Evolutionary conservation across 768 basidiomycete genomes (phyloP).

Genomic region (Podaxis carcinomalis): DNA sequence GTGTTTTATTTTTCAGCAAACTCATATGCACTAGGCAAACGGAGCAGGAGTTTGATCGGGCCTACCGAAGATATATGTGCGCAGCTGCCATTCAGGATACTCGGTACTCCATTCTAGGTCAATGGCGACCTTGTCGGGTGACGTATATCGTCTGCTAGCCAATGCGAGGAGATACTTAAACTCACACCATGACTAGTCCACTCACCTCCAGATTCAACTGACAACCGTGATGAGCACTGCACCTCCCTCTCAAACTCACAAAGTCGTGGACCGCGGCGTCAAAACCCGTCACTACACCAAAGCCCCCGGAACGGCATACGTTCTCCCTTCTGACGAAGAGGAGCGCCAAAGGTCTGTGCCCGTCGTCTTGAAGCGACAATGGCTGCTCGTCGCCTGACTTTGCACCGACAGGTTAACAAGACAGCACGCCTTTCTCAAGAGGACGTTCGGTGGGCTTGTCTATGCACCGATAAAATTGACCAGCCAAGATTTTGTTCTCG

Average conservation of each 20-base stretch:
- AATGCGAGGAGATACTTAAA: neutral
- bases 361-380: neutral
- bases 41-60: too few relatives aligned
- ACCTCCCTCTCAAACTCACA: neutral
- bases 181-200: too few relatives aligned
- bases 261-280: neutral
- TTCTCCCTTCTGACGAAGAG: constrained; percentile 13
- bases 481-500: neutral
- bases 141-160: too few relatives aligned
- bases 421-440: neutral
- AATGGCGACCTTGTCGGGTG: too few relatives aligned
- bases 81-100: too few relatives aligned
- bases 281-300: neutral
- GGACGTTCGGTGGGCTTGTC: neutral
- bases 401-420: neutral
- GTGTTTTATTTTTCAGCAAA: too few relatives aligned
- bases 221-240: neutral
- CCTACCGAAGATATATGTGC: too few relatives aligned
- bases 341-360: neutral
- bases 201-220: neutral
- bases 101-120: too few relatives aligned
- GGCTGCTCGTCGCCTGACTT: neutral
- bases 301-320: constrained; percentile 19
- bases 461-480: neutral
- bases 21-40: too few relatives aligned